Percentiles rank a stretch among this genome's conserved stretches.
phyloP scores from a whole-genome alignment of 495 filamentous ascomycete species.

The Penicillium silybi region DNA sequence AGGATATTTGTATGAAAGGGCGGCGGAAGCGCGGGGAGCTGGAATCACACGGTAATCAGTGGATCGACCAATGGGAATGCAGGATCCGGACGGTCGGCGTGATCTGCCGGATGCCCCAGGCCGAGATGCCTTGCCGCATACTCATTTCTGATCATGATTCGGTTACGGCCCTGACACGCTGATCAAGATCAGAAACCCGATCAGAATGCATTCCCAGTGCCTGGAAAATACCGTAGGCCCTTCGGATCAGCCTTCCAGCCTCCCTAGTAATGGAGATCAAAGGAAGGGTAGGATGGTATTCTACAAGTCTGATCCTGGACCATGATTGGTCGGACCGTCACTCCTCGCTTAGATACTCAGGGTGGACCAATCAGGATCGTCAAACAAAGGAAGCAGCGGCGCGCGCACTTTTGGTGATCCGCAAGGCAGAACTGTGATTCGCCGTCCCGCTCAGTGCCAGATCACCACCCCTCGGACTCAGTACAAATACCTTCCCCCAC shows the following conservation, averaged over 20 bases:
- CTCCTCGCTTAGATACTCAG: slow-evolving; percentile 34
- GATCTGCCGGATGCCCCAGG: slow-evolving; percentile 32
- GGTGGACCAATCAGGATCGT: slow-evolving; percentile 13
- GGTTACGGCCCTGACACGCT: slow-evolving; percentile 17
- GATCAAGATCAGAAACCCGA: slow-evolving; percentile 16
- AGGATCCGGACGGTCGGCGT: slow-evolving; percentile 28
- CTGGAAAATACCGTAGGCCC: slow-evolving; percentile 10
- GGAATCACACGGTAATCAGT: slow-evolving; percentile 41
- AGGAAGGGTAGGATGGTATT: slow-evolving; percentile 26
- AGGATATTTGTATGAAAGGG: slow-evolving; percentile 46
- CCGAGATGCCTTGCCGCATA: slow-evolving; percentile 18
- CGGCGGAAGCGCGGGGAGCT: slow-evolving; percentile 24
- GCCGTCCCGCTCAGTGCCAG: slow-evolving; percentile 23
- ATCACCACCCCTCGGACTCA: slow-evolving; percentile 38
- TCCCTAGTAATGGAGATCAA: slow-evolving; percentile 37
- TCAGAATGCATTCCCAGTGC: slow-evolving; percentile 14
- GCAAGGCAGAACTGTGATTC: slow-evolving; percentile 18
- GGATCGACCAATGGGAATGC: slow-evolving; percentile 40
- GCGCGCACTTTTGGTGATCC: slow-evolving; percentile 23
- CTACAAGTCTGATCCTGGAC: slow-evolving; percentile 38
- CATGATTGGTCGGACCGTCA: slow-evolving; percentile 34
- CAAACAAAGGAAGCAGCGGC: background rate
- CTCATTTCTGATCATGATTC: slow-evolving; percentile 25
- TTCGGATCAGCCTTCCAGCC: slow-evolving; percentile 15
- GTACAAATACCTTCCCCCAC: slow-evolving; percentile 52